These are phyloP conservation scores for Pestalotiopsis sp. DNA, from an alignment of 2,329 filamentous ascomycete genomes.

Conservation along the genomic window DNA sequence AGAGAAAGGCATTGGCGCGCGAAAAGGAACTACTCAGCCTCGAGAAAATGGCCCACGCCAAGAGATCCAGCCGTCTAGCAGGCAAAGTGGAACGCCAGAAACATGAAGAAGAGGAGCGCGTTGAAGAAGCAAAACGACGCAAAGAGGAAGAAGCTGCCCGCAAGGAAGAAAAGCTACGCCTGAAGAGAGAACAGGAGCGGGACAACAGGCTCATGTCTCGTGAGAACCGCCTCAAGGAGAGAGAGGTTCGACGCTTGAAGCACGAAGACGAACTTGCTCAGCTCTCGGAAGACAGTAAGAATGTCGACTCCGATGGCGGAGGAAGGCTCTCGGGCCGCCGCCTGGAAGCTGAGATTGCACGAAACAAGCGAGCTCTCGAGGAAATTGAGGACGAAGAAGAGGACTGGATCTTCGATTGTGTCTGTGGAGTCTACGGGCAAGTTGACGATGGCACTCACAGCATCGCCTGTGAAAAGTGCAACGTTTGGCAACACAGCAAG, in stretches of 20 bases:
- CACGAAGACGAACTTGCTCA: slow-evolving; percentile 83
- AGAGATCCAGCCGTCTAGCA: slow-evolving; percentile 88
- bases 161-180: slow-evolving; percentile 65
- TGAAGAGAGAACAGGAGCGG: slow-evolving; percentile 69
- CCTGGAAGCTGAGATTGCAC: slow-evolving; percentile 81
- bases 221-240: slow-evolving; percentile 83
- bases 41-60: slow-evolving; percentile 89
- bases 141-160: slow-evolving; percentile 66
- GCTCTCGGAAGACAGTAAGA: slow-evolving; percentile 75
- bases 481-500: slow-evolving; percentile 95
- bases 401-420: slow-evolving; percentile 93
- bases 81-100: slow-evolving; percentile 78
- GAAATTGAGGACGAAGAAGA: slow-evolving; percentile 72
- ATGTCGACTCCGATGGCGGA: slow-evolving; percentile 39
- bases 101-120: slow-evolving; percentile 69
- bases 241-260: slow-evolving; percentile 79
- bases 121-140: slow-evolving; percentile 69
- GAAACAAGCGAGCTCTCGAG: slow-evolving; percentile 74
- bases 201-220: slow-evolving; percentile 81
- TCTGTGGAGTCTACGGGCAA: slow-evolving; percentile 87
- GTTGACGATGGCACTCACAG: slow-evolving; percentile 95
- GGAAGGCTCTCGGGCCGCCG: slow-evolving; percentile 76
- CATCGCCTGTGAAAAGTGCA: slow-evolving; percentile 91
- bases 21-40: slow-evolving; percentile 81
- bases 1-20: slow-evolving; percentile 67